These are phyloP conservation scores for Phalaenopsis equestris DNA, from an alignment of 106 monocot species.

Conservation along the genomic window DNA sequence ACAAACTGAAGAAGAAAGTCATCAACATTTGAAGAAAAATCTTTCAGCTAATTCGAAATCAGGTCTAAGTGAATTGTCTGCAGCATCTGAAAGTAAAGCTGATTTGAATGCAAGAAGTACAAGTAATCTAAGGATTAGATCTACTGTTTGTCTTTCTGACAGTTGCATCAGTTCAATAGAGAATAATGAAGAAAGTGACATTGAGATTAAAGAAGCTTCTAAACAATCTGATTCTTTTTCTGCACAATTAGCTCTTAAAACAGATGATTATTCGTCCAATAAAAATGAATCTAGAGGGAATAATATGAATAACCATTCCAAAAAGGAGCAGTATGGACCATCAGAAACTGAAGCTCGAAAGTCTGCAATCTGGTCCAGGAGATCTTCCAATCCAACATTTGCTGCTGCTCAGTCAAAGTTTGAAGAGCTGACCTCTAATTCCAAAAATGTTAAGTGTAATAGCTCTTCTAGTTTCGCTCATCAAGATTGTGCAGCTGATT, in stretches of 20 bases:
- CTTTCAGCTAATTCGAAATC: neutral
- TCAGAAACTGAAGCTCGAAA: no score
- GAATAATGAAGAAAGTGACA: neutral
- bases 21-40: conserved; percentile 1
- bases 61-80: no score
- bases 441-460: neutral
- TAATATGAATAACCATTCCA: neutral
- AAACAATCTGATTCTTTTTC: neutral
- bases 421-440: conserved; percentile 36
- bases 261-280: neutral
- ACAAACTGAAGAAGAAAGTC: no score
- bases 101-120: neutral
- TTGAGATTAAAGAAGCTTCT: neutral
- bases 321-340: neutral
- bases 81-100: neutral
- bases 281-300: neutral
- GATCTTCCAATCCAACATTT: conserved; percentile 6
- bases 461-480: neutral
- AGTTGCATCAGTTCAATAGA: neutral
- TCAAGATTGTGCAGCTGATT: conserved; percentile 14
- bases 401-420: conserved; percentile 50
- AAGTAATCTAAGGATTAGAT: neutral
- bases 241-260: neutral
- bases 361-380: neutral
- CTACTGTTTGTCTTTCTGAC: neutral